phyloP scores from a whole-genome alignment of 352 stramenopile genomes.

The Thalassiosira mediterranea region DNA sequence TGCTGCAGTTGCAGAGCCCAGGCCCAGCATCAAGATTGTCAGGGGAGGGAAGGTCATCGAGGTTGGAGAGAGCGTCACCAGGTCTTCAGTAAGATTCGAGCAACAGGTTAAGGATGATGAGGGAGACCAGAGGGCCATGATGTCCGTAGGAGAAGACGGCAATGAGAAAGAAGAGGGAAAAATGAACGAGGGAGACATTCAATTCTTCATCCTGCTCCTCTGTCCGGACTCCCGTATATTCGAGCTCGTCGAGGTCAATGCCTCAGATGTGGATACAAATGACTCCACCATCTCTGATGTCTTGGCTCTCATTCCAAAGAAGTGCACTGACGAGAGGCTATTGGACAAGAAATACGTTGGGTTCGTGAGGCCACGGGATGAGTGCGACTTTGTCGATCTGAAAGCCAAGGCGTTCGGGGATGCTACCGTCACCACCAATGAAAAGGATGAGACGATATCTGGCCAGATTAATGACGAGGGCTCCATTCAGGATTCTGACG shows the following conservation, averaged over 20 bases:
- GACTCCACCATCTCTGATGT: slow-evolving; percentile 28
- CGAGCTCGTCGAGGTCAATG: slow-evolving; percentile 45
- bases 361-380: slow-evolving; percentile 29
- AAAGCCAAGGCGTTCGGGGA: slow-evolving; percentile 16
- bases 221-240: slow-evolving; percentile 46
- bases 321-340: slow-evolving; percentile 31
- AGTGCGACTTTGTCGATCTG: slow-evolving; percentile 32
- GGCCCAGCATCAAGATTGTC: too few species aligned
- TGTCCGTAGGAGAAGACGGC: background rate
- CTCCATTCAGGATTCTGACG: slow-evolving; percentile 38
- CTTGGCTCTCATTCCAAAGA: slow-evolving; percentile 15
- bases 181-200: background rate
- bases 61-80: too few species aligned
- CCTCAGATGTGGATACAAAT: background rate
- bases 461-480: background rate
- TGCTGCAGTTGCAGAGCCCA: too few species aligned
- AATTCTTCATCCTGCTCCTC: slow-evolving; percentile 47
- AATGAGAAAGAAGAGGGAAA: background rate
- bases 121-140: too few species aligned
- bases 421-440: slow-evolving; percentile 6
- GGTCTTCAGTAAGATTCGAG: too few species aligned
- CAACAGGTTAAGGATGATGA: too few species aligned
- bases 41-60: too few species aligned
- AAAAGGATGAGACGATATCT: background rate
- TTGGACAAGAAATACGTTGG: slow-evolving; percentile 34